Evolutionary conservation across 2,329 filamentous ascomycete genomes (phyloP), one percentile per base, ranked within the genome.

Genomic region (Zelopaecilomyces penicillatus): DNA sequence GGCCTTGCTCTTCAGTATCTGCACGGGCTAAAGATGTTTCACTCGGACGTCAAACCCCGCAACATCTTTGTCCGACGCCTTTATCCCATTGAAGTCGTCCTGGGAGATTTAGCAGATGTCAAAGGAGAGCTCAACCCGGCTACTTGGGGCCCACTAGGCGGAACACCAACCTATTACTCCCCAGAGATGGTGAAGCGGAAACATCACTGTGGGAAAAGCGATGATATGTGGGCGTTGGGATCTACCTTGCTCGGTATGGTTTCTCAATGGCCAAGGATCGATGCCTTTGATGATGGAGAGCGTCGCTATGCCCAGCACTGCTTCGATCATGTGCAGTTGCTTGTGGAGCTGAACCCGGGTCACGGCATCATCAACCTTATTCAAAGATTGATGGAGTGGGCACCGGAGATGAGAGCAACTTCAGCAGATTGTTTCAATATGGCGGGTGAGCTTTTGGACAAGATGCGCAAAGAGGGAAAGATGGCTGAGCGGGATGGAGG

Each of bases 141-240:
- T 19, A 19, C 27, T 6, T 39, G 30, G 2, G 49, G 48, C 12
- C 49, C 42, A 8, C 50, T 52, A 0, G 46, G 49, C 3, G 60
- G 61, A n/a, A 63, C 61, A 3, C 42, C 43, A 28, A 36, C 50
- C 1, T 64, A 54, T 47, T 58, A 56, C 50, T 63, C 62, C 5
- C 62, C 62, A 1, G 49, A 61, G 37, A 54, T 62, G n/a, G 48
- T 49, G 28, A 46, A 43, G 12, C 11, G 43, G 7, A 35, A 44
- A 5, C 39, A 44, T 11, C 53, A 60, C 34, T 34, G 30, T 4
- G 60, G 60, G 1, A 47, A 49, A 9, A 52, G 50, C 5, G 62
- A 64, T 33, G 62, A 65, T n/a, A 52, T 64, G 4, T 64, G 62
- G 62, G 62, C 62, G 4, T 46, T 65, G 5, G 62, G 62, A 0